Evolutionary conservation across 2,329 filamentous ascomycete species (phyloP).

Genomic region (Calonectria pseudoturangicola): DNA sequence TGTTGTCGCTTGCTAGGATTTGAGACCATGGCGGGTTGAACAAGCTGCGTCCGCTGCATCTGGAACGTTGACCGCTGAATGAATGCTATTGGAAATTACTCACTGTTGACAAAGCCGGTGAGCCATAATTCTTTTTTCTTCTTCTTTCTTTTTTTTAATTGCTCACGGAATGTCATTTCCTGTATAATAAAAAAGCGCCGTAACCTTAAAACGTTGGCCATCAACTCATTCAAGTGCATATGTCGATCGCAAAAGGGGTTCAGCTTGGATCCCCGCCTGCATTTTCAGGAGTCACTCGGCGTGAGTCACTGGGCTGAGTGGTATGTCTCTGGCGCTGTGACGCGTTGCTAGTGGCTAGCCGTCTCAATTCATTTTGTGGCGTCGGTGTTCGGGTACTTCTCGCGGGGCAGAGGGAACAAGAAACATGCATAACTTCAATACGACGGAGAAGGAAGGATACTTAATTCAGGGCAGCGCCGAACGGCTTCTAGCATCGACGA

Average conservation of each 20-base stretch:
- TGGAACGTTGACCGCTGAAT: too few relatives aligned
- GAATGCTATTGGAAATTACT: background rate
- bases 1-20: background rate
- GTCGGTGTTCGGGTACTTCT: background rate
- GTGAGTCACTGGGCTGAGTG: conserved; percentile 49
- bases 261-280: background rate
- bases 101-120: background rate
- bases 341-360: conserved; percentile 4
- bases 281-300: conserved; percentile 48
- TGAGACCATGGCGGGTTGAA: background rate
- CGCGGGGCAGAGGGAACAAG: background rate
- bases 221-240: background rate
- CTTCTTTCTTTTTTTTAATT: too few relatives aligned
- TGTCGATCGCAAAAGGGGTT: conserved; percentile 7
- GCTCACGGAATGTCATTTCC: background rate
- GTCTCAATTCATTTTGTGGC: background rate
- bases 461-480: background rate
- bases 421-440: background rate
- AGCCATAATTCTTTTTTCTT: background rate
- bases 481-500: background rate
- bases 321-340: conserved; percentile 17
- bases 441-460: background rate
- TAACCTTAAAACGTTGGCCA: background rate
- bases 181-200: background rate
- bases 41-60: background rate